Base-by-base conservation (phyloP, 345 rosid species). In the Microcos paniculata region DNA sequence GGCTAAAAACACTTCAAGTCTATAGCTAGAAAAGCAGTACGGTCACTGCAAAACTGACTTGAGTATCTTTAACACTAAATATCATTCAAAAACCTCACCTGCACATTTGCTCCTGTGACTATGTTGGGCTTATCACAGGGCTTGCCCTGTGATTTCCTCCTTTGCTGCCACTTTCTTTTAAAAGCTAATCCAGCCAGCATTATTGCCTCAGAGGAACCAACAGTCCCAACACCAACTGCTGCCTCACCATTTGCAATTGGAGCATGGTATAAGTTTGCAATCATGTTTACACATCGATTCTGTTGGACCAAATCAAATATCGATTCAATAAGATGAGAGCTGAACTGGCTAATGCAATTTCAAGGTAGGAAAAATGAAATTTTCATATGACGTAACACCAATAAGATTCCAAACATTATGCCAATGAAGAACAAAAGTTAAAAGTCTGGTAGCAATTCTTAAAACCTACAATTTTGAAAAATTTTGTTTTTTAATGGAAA, bases 131-230 rank as follows among this genome's bases (percentile, higher is more conserved):
- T 89, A 79, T 90, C 94, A 76, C 26, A 78, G 3, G 93, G 80
- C 43, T 86, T 73, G 30, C 87, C 92, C 45, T 82, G 81, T 11
- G 86, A 79, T 76, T 79, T 88, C 49, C 90, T 81, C 85, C 72
- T 89, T 58, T 87, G 82, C 81, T 92, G 93, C 97, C 93, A 90
- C 70, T 84, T 84, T 46, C 94, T 80, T 81, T 90, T 90, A 76
- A 92, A 92, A 68, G 97, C 94, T 48, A 92, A 82, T 26, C 97
- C 97, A 4, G 97, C 97, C 42, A 92, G 82, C 97, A 92, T 92
- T 63, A 92, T 90, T 40, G 94, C 97, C 82, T 92, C 93, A 0
- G 94, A 90, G 62, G 93, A 92, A 46, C 97, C 94, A 1, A 92
- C 93, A 0, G 97, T 92, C 46, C 92, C 94, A 0, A 90, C 90